A percentile compares a stretch with the other conserved stretches of the same genome.
These are phyloP conservation scores for Fraxinus dipetala DNA, from an alignment of 305 asterid species.

Conservation along the genomic window DNA sequence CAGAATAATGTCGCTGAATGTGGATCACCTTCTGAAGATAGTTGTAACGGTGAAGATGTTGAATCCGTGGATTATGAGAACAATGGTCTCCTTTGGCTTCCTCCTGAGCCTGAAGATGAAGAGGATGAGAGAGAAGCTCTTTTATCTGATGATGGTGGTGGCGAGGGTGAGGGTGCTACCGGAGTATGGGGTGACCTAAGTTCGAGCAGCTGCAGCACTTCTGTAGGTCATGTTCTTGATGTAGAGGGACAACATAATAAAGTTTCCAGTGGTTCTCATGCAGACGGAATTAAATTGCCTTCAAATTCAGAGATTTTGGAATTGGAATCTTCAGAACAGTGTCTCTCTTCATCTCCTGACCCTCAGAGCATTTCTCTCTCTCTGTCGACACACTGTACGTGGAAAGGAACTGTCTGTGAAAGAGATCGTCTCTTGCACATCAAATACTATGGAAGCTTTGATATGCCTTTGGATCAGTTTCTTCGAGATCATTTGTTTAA, in stretches of 20 bases:
- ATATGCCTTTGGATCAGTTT: constrained; percentile 73
- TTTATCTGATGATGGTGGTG: constrained; percentile 55
- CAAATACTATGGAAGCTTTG: constrained; percentile 65
- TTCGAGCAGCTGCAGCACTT: constrained; percentile 42
- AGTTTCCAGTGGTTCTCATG: constrained; percentile 30
- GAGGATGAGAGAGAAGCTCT: constrained; percentile 62
- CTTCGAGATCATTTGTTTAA: constrained; percentile 64
- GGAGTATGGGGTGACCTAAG: constrained; percentile 68
- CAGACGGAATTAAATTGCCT: constrained; percentile 29
- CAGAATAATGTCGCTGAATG: constrained; percentile 28
- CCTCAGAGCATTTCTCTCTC: constrained; percentile 76
- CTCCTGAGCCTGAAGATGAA: constrained; percentile 77
- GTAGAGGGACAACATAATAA: constrained; percentile 25
- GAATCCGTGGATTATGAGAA: constrained; percentile 67
- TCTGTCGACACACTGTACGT: constrained; percentile 63
- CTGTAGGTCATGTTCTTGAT: constrained; percentile 27
- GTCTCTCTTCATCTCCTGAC: constrained; percentile 61
- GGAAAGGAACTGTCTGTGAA: constrained; percentile 73
- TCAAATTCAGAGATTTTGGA: constrained; percentile 27
- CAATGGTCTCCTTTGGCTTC: constrained; percentile 63
- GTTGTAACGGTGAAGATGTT: constrained; percentile 34
- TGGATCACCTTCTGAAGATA: constrained; percentile 31
- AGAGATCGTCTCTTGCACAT: constrained; percentile 72
- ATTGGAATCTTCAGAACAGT: constrained; percentile 44
- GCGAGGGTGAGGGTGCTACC: constrained; percentile 42